A percentile compares a stretch with the other conserved stretches of the same genome.
Evolutionary conservation across 2,329 filamentous ascomycete species (phyloP).

Genomic region (Chalaropsis thielavioides): DNA sequence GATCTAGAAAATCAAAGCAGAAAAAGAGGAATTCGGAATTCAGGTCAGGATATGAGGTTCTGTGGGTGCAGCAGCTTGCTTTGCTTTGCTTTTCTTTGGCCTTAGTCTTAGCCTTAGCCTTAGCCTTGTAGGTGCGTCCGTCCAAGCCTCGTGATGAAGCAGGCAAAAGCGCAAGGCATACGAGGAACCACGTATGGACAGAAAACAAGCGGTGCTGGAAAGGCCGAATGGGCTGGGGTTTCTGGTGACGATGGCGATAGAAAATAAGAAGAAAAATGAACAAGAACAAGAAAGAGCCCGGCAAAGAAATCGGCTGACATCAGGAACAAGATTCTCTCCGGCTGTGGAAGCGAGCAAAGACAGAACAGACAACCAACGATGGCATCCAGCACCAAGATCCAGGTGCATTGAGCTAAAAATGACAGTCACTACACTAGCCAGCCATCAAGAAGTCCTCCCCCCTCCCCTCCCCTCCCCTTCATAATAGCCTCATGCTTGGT

Average conservation of each 20-base stretch:
- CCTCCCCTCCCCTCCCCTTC: too few relatives aligned
- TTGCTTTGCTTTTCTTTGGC: too few relatives aligned
- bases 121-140: not conserved
- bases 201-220: not conserved
- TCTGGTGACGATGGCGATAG: not conserved
- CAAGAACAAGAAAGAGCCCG: not conserved
- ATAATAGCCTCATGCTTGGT: too few relatives aligned
- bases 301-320: not conserved
- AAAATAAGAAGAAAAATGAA: not conserved
- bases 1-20: not conserved
- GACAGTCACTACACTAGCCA: not conserved
- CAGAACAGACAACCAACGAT: not conserved
- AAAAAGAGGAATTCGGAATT: not conserved
- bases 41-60: not conserved
- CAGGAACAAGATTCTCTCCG: conserved; percentile 5
- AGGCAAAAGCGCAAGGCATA: conserved; percentile 1
- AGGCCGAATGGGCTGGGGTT: not conserved
- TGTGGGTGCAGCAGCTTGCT: conserved; percentile 1
- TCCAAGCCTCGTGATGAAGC: conserved; percentile 2
- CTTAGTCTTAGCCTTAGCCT: not conserved
- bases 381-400: not conserved
- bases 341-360: conserved; percentile 3
- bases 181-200: not conserved
- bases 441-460: not conserved
- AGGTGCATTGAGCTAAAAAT: not conserved